Conservation (phyloP, 2,329 filamentous ascomycete genomes). For the Cryphonectria radicalis region DNA sequence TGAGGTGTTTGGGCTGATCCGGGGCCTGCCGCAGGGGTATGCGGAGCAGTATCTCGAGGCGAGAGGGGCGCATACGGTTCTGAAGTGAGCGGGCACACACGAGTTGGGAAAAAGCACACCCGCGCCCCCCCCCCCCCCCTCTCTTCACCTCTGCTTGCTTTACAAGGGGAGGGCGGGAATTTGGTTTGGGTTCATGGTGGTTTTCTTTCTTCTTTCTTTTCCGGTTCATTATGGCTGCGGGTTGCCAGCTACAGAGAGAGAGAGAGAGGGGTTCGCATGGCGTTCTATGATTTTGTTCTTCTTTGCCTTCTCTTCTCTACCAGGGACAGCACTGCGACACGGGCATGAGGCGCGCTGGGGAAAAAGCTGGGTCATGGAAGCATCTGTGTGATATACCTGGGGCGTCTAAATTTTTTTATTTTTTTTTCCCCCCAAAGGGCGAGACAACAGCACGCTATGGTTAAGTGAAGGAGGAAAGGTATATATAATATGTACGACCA, state of each 20-base stretch:
- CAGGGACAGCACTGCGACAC: background rate
- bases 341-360: constrained; percentile 7
- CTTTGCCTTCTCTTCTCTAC: background rate
- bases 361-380: background rate
- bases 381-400: background rate
- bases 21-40: constrained; percentile 77
- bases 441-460: constrained; percentile 6
- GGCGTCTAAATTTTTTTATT: no score
- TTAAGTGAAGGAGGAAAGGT: constrained; percentile 1
- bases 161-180: no score
- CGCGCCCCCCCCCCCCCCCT: no score
- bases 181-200: background rate
- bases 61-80: constrained; percentile 86
- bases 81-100: constrained; percentile 68
- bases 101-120: no score
- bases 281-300: constrained; percentile 9
- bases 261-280: background rate
- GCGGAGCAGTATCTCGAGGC: constrained; percentile 89
- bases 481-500: constrained; percentile 73
- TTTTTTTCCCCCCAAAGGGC: no score
- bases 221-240: constrained; percentile 7
- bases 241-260: background rate
- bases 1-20: constrained; percentile 86
- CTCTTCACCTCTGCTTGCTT: background rate
- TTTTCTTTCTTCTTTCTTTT: background rate